Percentiles rank a stretch among this genome's conserved stretches.
phyloP scores from a whole-genome alignment of 1,284 basidiomycete species.

The Pseudozyma hubeiensis region DNA sequence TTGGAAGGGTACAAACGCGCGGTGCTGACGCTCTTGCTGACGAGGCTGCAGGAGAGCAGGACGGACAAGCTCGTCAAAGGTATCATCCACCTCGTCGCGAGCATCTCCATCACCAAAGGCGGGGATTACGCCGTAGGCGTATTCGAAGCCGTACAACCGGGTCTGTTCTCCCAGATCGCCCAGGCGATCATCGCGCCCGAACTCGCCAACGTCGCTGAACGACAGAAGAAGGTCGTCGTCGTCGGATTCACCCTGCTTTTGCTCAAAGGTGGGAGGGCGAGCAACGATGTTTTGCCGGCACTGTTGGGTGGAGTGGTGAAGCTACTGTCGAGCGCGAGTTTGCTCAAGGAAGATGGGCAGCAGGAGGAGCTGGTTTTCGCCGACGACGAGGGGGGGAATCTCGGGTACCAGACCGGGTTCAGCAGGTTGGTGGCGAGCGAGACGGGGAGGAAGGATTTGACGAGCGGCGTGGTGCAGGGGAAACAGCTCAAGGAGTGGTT shows the following conservation, averaged over 20 bases:
- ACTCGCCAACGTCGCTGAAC: slow-evolving; percentile 80
- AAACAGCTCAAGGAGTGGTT: slow-evolving; percentile 26
- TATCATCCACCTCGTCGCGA: slow-evolving; percentile 82
- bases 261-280: slow-evolving; percentile 71
- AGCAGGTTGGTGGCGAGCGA: slow-evolving; percentile 85
- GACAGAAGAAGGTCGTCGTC: slow-evolving; percentile 84
- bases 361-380: slow-evolving; percentile 77
- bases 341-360: slow-evolving; percentile 73
- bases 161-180: slow-evolving; percentile 84
- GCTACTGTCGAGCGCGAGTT: slow-evolving; percentile 78
- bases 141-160: slow-evolving; percentile 86
- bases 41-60: slow-evolving; percentile 85
- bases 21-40: slow-evolving; percentile 84
- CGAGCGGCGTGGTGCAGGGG: not conserved
- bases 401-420: slow-evolving; percentile 88
- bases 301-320: slow-evolving; percentile 73
- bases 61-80: slow-evolving; percentile 89
- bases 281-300: slow-evolving; percentile 60
- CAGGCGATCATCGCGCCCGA: slow-evolving; percentile 84
- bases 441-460: slow-evolving; percentile 14
- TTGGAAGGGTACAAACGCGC: slow-evolving; percentile 80
- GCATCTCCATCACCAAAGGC: slow-evolving; percentile 45
- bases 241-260: slow-evolving; percentile 86
- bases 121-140: slow-evolving; percentile 82
- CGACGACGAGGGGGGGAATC: slow-evolving; percentile 79